Percentiles rank a stretch among this genome's conserved stretches.
phyloP scores from a whole-genome alignment of 371 early-diverging fungal genomes.

The Saksenaea vasiformis region DNA sequence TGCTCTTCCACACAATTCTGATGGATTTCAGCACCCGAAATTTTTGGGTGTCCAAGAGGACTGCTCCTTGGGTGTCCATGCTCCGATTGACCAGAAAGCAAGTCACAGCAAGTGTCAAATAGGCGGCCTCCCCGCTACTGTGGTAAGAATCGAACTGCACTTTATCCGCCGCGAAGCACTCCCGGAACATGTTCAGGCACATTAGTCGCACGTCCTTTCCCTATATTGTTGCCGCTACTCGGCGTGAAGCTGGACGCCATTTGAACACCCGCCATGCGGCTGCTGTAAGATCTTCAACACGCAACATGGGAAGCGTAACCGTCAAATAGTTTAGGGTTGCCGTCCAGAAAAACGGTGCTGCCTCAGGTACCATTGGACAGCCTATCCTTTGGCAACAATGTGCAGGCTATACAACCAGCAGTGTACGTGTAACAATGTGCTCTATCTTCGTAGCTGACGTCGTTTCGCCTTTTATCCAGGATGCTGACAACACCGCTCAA shows the following conservation, averaged over 20 bases:
- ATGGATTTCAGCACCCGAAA: too few relatives aligned
- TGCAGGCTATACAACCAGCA: not conserved
- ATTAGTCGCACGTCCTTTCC: conserved; percentile 22
- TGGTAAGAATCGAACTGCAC: too few relatives aligned
- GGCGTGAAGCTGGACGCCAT: conserved; percentile 9
- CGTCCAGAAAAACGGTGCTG: not conserved
- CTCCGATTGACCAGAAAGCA: too few relatives aligned
- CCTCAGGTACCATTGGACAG: not conserved
- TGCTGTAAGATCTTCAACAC: too few relatives aligned
- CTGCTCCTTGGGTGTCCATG: too few relatives aligned
- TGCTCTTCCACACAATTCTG: too few relatives aligned
- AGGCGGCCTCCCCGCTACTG: too few relatives aligned
- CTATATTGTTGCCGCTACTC: conserved; percentile 21
- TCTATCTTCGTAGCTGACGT: not conserved
- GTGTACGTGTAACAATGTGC: not conserved
- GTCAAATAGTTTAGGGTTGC: too few relatives aligned
- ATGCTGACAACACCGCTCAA: not conserved
- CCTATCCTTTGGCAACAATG: conserved; percentile 5
- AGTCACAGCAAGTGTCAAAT: too few relatives aligned
- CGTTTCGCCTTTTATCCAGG: not conserved
- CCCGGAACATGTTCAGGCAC: conserved; percentile 26
- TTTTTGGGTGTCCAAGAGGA: too few relatives aligned
- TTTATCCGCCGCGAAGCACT: too few relatives aligned
- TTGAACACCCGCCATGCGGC: not conserved
- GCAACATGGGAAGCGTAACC: too few relatives aligned